Evolutionary conservation across 2,329 filamentous ascomycete genomes (phyloP), one percentile per base, ranked within the genome.

Genomic region (Orbilia blumenaviensis): DNA sequence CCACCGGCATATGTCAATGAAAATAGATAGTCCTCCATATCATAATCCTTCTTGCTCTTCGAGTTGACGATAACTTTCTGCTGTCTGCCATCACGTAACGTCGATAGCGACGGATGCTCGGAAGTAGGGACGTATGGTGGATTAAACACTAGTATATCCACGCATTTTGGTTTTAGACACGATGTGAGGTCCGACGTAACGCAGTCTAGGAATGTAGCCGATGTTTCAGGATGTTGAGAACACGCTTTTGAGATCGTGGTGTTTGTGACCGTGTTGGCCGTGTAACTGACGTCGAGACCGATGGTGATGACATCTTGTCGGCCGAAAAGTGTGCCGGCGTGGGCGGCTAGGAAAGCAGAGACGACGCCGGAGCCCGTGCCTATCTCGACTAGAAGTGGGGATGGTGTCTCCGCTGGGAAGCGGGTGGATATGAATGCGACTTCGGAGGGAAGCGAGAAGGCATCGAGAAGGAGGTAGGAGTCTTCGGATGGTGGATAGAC

Each of bases 401-500:
- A 81, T 0, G 85, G 79, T 32, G 79, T 77, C 18, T 78, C 64
- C 38, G 63, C 18, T n/a, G 80, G 71, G 81, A 97, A 96, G 46
- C 88, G 88, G 3, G 83, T 71, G 16, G 85, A 85, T 18, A 97
- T 88, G 82, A 93, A 97, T 23, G 84, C 79, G 2, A 86, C 88
- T 83, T 97, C 93, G 1, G 87, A 82, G 0, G 85, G 73, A 1
- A 90, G 91, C 0, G 94, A 94, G 48, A 99, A 87, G 0, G 94
- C 96, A 84, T 99, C 94, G 29, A 99, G 88, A 56, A 99, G 88
- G 48, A 99, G 88, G 82, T 93, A 99, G 3, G 94, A 97, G 84
- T 99, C 95, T 84, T 99, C 95, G 9, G 94, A 91, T 36, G 95
- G 95, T 82, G 97, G 94, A 84, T 99, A 99, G 79, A 98, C 90